Base-by-base conservation (phyloP, 1,284 basidiomycete genomes). In the Anthracocystis panici-leucophaei region DNA sequence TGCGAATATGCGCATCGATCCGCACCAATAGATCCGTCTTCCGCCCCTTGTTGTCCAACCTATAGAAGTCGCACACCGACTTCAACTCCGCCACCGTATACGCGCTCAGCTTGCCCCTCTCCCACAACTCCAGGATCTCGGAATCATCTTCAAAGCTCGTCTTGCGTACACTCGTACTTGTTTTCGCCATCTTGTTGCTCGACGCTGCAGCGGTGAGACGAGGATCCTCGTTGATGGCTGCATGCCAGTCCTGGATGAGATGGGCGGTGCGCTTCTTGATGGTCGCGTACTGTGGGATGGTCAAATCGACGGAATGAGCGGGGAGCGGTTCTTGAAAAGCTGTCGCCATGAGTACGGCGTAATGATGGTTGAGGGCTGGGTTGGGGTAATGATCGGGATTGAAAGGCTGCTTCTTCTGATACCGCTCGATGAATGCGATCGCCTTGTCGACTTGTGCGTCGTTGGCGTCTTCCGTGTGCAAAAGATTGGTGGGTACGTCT, bases 311-410 rank as follows among this genome's bases (percentile, higher is more conserved):
- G 72, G 94, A 92, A 4, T 60, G 31, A 7, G 31, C 57, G 1
- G 89, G 88, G 81, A 79, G 38, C 7, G 70, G 49, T 83, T 95
- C 93, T 56, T 92, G 91, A 85, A 97, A 96, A 0, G 95, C 95
- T 56, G 90, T 91, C 16, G 94, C 93, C 87, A 97, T 91, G 4
- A 97, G 89, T 81, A 95, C 93, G 10, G 90, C 91, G 84, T 96
- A 94, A 84, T 97, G 94, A 79, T 91, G 93, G 11, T 91, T 91
- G 60, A 97, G 88, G 0, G 86, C 87, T 82, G 96, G 96, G 85
- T 98, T 99, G 2, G 94, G 94, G 83, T 93, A 95, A 29, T 91
- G 91, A 83, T 96, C 93, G 2, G 95, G 93, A 27, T 91, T 89
- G 87, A 97, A 98, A 57, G 89, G 86, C 50, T 91, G 90, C 61